Percentiles rank a stretch among this genome's conserved stretches.
phyloP scores from a whole-genome alignment of 352 stramenopile genomes.

The Globisporangium parvum region DNA sequence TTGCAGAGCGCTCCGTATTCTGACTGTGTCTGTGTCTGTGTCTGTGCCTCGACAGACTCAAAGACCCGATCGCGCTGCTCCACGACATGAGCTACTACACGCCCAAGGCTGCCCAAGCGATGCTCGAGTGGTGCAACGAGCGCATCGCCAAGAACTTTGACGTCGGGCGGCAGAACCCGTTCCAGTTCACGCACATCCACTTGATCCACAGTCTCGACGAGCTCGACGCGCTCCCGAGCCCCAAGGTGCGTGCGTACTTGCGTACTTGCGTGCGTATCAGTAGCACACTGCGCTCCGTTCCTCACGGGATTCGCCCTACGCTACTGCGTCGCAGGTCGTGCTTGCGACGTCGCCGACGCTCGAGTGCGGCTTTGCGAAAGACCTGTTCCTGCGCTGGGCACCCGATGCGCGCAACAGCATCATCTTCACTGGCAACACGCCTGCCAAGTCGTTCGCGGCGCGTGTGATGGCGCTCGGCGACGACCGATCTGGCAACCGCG shows the following conservation, averaged over 20 bases:
- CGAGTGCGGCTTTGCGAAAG: slow-evolving; percentile 79
- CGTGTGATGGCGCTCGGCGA: slow-evolving; percentile 56
- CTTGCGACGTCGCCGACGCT: slow-evolving; percentile 72
- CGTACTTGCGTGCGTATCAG: not conserved
- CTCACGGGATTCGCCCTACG: too few relatives aligned
- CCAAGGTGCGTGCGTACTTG: slow-evolving; percentile 39
- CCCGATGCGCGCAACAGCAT: slow-evolving; percentile 74
- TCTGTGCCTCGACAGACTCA: slow-evolving; percentile 34
- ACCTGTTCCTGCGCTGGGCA: slow-evolving; percentile 82
- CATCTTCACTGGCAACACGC: slow-evolving; percentile 70
- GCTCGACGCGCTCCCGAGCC: slow-evolving; percentile 77
- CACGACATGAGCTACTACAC: slow-evolving; percentile 90
- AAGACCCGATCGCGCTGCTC: slow-evolving; percentile 79
- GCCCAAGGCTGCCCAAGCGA: slow-evolving; percentile 80
- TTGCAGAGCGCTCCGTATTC: slow-evolving; percentile 6
- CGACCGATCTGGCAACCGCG: slow-evolving; percentile 36
- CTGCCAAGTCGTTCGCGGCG: slow-evolving; percentile 62
- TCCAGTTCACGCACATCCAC: slow-evolving; percentile 88
- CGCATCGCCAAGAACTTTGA: slow-evolving; percentile 89
- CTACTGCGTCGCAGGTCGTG: slow-evolving; percentile 48
- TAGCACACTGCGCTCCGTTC: too few relatives aligned
- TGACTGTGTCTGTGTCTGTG: not conserved
- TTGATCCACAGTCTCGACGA: slow-evolving; percentile 83
- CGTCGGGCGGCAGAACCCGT: slow-evolving; percentile 81
- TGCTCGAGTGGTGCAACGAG: slow-evolving; percentile 89